Conservation (phyloP, 805 yeast species). For the Lipomyces mesembrius region DNA sequence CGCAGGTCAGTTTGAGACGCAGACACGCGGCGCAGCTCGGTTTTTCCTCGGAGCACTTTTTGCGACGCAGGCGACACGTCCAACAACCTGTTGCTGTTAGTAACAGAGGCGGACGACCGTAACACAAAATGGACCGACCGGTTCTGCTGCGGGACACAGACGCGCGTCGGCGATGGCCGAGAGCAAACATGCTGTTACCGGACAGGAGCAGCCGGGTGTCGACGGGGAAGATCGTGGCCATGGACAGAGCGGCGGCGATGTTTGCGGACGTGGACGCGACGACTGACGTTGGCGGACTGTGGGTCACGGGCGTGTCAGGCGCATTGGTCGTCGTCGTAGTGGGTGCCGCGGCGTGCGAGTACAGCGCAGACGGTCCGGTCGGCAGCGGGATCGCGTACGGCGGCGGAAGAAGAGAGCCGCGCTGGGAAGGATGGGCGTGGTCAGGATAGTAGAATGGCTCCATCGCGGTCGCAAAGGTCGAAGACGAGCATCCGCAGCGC, state of each 20-base stretch:
- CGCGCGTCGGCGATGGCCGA: slow-evolving; percentile 12
- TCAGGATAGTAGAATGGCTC: background rate
- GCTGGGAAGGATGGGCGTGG: background rate
- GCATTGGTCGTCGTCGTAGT: too few relatives aligned
- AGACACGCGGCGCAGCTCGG: slow-evolving; percentile 26
- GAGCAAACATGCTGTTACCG: background rate
- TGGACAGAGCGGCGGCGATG: too few relatives aligned
- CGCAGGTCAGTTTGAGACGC: slow-evolving; percentile 17
- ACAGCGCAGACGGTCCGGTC: too few relatives aligned
- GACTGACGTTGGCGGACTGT: too few relatives aligned
- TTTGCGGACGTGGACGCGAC: too few relatives aligned
- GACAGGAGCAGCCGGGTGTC: too few relatives aligned
- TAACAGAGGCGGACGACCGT: background rate
- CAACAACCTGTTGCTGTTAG: slow-evolving; percentile 24
- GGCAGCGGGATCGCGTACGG: too few relatives aligned
- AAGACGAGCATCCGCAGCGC: too few relatives aligned
- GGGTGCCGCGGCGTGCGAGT: too few relatives aligned
- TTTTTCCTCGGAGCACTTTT: slow-evolving; percentile 31
- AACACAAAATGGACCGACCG: slow-evolving; percentile 6
- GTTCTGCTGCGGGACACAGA: slow-evolving; percentile 23
- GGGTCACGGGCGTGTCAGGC: too few relatives aligned
- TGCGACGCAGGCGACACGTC: slow-evolving; percentile 34
- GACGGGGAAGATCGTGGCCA: too few relatives aligned
- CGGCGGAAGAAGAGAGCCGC: background rate
- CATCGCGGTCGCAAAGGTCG: background rate